phyloP scores from a whole-genome alignment of 2,329 filamentous ascomycete genomes.

The Thielaviopsis punctulata region DNA sequence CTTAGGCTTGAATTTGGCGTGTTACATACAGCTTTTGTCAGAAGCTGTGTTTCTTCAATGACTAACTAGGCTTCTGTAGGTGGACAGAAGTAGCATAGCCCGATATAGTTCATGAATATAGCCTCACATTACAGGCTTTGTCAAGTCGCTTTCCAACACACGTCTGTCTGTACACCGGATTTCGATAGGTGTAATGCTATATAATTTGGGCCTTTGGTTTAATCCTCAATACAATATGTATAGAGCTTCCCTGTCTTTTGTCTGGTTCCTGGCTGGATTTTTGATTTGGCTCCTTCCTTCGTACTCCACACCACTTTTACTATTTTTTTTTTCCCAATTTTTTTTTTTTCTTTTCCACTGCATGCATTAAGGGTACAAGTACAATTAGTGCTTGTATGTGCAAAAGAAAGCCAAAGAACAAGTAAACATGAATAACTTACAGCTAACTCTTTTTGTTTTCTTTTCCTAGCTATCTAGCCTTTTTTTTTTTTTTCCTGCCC shows the following conservation, averaged over 20 bases:
- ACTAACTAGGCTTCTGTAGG: too few relatives aligned
- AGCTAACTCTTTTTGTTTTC: too few relatives aligned
- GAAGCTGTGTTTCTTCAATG: background rate
- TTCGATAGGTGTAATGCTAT: background rate
- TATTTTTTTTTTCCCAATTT: background rate
- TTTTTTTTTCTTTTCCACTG: background rate
- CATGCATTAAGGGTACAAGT: background rate
- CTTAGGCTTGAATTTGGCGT: background rate
- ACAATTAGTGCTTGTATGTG: too few relatives aligned
- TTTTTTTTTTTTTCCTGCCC: constrained; percentile 1
- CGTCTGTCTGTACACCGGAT: background rate
- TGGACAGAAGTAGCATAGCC: too few relatives aligned
- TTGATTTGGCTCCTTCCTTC: constrained; percentile 11
- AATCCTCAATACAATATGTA: background rate
- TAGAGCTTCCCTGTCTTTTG: constrained; percentile 10
- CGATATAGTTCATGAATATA: too few relatives aligned
- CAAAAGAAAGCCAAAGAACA: too few relatives aligned
- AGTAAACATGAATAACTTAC: too few relatives aligned
- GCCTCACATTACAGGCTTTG: too few relatives aligned
- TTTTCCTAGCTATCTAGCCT: background rate
- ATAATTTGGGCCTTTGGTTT: background rate
- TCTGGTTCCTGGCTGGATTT: constrained; percentile 7
- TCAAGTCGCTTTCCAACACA: too few relatives aligned
- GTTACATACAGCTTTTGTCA: too few relatives aligned
- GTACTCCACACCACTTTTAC: background rate